These are phyloP conservation scores for Myxozyma melibiosi DNA, from an alignment of 805 yeast species.

Conservation along the genomic window DNA sequence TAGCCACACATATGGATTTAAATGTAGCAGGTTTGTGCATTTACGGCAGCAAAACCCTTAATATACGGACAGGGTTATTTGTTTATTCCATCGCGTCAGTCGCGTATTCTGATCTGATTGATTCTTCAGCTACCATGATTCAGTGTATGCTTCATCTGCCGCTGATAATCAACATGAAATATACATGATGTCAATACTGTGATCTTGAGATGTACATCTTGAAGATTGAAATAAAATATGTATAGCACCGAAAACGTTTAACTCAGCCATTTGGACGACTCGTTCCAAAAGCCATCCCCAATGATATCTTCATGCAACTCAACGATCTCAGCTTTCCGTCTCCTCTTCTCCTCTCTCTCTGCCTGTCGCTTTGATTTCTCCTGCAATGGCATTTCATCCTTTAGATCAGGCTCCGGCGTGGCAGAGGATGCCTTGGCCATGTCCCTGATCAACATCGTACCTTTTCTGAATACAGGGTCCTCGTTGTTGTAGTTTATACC, in stretches of 20 bases:
- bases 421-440: neutral
- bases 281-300: slow-evolving; percentile 64
- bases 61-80: neutral
- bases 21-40: neutral
- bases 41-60: no score
- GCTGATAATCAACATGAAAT: no score
- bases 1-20: no score
- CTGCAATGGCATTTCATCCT: slow-evolving; percentile 1
- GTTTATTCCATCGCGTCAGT: neutral
- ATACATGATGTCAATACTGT: no score
- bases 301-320: slow-evolving; percentile 63
- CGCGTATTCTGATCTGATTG: neutral
- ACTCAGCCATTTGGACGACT: slow-evolving; percentile 5
- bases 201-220: no score
- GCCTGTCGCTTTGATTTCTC: slow-evolving; percentile 48
- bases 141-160: no score
- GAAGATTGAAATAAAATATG: no score
- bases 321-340: slow-evolving; percentile 52
- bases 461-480: slow-evolving; percentile 84
- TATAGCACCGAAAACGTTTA: no score
- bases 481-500: slow-evolving; percentile 90
- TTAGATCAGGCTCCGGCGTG: slow-evolving; percentile 1
- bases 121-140: no score
- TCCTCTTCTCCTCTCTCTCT: slow-evolving; percentile 53
- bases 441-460: slow-evolving; percentile 64